Evolutionary conservation across 2,329 filamentous ascomycete genomes (phyloP).

Genomic region (Plenodomus biglobosus): DNA sequence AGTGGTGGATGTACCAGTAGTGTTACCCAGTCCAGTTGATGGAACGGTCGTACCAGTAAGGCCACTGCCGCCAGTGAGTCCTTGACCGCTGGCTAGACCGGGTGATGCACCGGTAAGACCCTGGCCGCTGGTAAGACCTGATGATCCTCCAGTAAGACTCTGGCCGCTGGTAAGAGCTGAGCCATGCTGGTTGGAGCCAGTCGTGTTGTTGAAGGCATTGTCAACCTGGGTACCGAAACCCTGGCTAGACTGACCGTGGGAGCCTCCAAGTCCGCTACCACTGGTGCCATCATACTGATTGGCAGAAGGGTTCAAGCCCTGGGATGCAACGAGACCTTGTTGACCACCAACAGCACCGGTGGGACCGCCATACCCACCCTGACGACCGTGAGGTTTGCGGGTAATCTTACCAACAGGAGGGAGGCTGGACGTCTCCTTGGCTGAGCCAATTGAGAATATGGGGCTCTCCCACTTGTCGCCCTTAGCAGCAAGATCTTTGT

Average conservation of each 20-base stretch:
- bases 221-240: constrained; percentile 51
- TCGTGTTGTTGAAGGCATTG: constrained; percentile 43
- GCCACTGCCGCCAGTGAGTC: constrained; percentile 1
- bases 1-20: constrained; percentile 1
- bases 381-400: constrained; percentile 60
- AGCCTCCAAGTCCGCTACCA: neutral
- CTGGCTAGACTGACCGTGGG: constrained; percentile 15
- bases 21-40: constrained; percentile 11
- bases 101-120: constrained; percentile 6
- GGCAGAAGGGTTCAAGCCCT: constrained; percentile 14
- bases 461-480: constrained; percentile 94
- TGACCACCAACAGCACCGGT: constrained; percentile 18
- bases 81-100: constrained; percentile 1
- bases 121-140: constrained; percentile 1
- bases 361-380: constrained; percentile 34
- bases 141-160: constrained; percentile 6
- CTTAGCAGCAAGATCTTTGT: constrained; percentile 81
- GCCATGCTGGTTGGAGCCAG: neutral
- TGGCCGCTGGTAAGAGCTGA: constrained; percentile 1
- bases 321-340: constrained; percentile 18
- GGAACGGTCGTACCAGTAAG: constrained; percentile 10
- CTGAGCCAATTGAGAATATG: constrained; percentile 83
- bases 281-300: constrained; percentile 13
- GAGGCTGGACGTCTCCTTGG: constrained; percentile 70
- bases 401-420: constrained; percentile 59